Base-by-base conservation (phyloP, 1,284 basidiomycete genomes). In the Austroboletus rostrupii region DNA sequence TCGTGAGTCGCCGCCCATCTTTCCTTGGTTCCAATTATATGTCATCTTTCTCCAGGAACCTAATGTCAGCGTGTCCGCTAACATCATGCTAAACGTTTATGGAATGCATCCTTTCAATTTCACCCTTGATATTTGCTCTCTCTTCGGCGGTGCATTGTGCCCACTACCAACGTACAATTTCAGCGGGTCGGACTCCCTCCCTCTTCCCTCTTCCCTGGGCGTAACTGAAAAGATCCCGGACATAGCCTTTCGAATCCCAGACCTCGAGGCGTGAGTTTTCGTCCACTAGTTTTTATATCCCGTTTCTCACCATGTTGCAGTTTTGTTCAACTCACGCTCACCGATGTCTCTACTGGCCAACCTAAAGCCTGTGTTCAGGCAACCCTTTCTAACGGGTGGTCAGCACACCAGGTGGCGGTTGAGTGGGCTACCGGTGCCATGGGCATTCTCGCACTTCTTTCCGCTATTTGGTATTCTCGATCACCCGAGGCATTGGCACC, bases 301-400 rank as follows among this genome's bases (percentile, higher is more conserved):
- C 26, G 11, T 11, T 35, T 31, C 50, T 65, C 13, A 64, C 11
- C 36, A 26, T 47, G 36, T 1, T 39, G n/a, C 31, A 64, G 62
- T 26, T 92, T 85, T 57, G 93, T 85, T 0, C 89, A 92, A 55
- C 72, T 99, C 46, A 80, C 85, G 10, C 77, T 98, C 21, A 79
- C 75, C 1, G 83, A 92, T 54, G 75, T 81, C 35, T 71, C 74
- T 43, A 87, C 87, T 2, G 81, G 83, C 41, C 69, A 82, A 5
- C 75, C 90, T 52, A 90, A 87, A 41, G 92, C 92, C 1, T 99
- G 95, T 60, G 77, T 98, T 4, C 92, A 96, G 67, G 83, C 92
- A 9, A 96, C 93, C 1, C 74, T 98, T 5, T 85, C 90, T 19
- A 99, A 98, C 64, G 94, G 95, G 11, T 87, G 86, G 80, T 90